Percentiles rank a stretch among this genome's conserved stretches.
Evolutionary conservation across 371 early-diverging fungal genomes (phyloP).

Genomic region (Batkoa obscura): DNA sequence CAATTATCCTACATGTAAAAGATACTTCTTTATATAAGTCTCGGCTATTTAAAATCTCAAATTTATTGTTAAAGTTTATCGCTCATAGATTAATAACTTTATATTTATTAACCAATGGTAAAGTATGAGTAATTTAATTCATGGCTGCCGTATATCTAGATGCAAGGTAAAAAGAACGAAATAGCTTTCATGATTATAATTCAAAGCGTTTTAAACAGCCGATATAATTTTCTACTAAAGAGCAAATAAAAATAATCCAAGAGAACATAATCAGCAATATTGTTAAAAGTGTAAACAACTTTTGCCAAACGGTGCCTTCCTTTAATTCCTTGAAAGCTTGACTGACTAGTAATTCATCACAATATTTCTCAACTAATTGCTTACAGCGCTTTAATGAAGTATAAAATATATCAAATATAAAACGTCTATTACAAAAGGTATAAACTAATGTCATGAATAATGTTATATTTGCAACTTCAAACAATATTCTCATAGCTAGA

Average conservation of each 20-base stretch:
- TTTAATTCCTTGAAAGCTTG: not conserved
- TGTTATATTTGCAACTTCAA: not conserved
- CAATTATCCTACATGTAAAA: too few relatives aligned
- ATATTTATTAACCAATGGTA: too few relatives aligned
- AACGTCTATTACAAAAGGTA: not conserved
- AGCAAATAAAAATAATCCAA: not conserved
- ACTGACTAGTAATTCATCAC: not conserved
- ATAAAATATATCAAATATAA: not conserved
- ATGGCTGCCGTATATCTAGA: too few relatives aligned
- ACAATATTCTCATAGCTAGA: not conserved
- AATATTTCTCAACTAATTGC: not conserved
- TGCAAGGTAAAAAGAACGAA: too few relatives aligned
- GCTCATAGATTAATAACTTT: too few relatives aligned
- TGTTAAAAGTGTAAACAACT: not conserved
- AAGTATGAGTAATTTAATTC: too few relatives aligned
- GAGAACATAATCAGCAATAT: not conserved
- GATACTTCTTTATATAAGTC: too few relatives aligned
- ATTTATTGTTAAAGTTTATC: too few relatives aligned
- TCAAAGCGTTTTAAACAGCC: too few relatives aligned
- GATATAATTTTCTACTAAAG: not conserved
- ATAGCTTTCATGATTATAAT: too few relatives aligned
- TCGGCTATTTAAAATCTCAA: too few relatives aligned
- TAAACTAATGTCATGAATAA: not conserved
- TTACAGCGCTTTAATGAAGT: not conserved
- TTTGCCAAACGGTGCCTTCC: not conserved